Base-by-base conservation (phyloP, 495 filamentous ascomycete genomes). In the Aspergillus steynii region DNA sequence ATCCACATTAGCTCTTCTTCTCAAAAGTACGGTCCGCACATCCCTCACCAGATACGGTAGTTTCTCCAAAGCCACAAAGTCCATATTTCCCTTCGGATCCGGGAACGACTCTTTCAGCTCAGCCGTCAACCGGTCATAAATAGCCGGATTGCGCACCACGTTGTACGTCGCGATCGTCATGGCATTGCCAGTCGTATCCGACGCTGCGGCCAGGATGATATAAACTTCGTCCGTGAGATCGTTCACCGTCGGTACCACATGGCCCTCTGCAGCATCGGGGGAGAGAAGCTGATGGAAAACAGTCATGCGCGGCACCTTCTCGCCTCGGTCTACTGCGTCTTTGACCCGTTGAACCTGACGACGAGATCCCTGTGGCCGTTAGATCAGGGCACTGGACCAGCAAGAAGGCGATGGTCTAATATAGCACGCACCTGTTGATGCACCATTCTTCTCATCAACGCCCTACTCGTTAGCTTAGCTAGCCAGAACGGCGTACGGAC, bases 121-220 rank as follows among this genome's bases (percentile, higher is more conserved):
- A 7, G 57, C 55, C 4, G 55, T 68, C 29, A 79, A 56, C 10
- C 48, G 60, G 0, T 49, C 5, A 51, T 73, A 75, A 1, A 77
- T 70, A 1, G 55, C 56, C 3, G 67, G 70, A 53, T 71, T 73
- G n/a, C 47, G 48, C 8, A 79, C 56, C 8, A 77, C 67, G 46
- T 79, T 63, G 52, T 73, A 79, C 1, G 68, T 50, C 28, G 75
- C 70, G n/a, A 77, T 63, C 0, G 63, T 74, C 55, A 72, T 62
- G 0, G 77, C 74, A 60, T 75, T 72, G 1, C 74, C 76, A 1
- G 78, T 79, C 0, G 76, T 81, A 55, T 79, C 78, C 0, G 74
- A 57, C 0, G 74, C 71, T 3, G 74, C 77, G 3, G 60, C 71
- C 9, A 73, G 62, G 10, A 79, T 48, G 28, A 63, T 68, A 27